These are phyloP conservation scores for Plectosphaerella plurivora DNA, from an alignment of 2,329 filamentous ascomycete species.

Conservation along the genomic window DNA sequence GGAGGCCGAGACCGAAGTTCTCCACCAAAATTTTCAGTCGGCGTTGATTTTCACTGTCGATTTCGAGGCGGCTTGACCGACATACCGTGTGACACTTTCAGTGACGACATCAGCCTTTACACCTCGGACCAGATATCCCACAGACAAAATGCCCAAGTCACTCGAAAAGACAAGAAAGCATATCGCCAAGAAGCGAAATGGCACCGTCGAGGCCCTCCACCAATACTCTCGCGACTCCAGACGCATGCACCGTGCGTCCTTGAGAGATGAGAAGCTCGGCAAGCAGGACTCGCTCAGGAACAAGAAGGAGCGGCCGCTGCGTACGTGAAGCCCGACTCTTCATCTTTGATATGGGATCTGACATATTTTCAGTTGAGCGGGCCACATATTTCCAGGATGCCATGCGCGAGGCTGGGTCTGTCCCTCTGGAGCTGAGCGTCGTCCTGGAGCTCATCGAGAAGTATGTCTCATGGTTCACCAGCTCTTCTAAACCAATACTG, in stretches of 20 bases:
- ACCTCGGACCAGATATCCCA: neutral
- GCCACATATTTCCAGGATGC: conserved; percentile 65
- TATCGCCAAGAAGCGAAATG: conserved; percentile 81
- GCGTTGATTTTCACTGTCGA: neutral
- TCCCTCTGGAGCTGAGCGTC: conserved; percentile 47
- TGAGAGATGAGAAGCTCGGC: conserved; percentile 77
- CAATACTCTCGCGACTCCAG: conserved; percentile 85
- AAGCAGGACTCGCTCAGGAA: conserved; percentile 65
- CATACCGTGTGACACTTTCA: neutral
- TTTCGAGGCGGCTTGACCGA: neutral
- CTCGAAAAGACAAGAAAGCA: conserved; percentile 83
- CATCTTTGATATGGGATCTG: neutral
- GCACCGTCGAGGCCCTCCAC: conserved; percentile 70
- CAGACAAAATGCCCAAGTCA: conserved; percentile 62
- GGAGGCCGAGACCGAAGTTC: no score
- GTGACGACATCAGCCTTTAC: neutral
- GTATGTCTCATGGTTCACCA: conserved; percentile 35
- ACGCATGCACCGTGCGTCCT: conserved; percentile 71
- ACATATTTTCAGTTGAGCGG: conserved; percentile 24
- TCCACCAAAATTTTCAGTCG: neutral
- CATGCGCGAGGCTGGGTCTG: conserved; percentile 45
- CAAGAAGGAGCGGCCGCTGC: conserved; percentile 69
- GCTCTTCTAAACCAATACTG: conserved; percentile 14
- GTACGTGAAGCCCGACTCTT: conserved; percentile 40
- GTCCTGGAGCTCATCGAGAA: conserved; percentile 58